Evolutionary conservation across 2,329 filamentous ascomycete genomes (phyloP).

Genomic region (Ploettnerulaceae sp.): DNA sequence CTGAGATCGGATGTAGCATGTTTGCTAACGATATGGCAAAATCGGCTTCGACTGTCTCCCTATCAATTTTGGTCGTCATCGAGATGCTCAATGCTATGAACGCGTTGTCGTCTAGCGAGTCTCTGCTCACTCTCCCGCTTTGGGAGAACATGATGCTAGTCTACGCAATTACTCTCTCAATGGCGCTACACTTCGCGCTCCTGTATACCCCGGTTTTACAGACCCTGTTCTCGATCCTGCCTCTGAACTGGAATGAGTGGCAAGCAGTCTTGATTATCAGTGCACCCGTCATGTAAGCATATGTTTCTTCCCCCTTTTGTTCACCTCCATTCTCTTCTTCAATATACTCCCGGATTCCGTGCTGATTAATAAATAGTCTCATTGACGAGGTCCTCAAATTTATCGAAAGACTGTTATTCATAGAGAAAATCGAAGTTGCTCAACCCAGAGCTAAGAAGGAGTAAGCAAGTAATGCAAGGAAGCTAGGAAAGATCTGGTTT

Average conservation of each 20-base stretch:
- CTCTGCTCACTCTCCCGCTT: constrained; percentile 85
- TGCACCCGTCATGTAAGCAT: constrained; percentile 87
- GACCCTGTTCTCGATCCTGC: constrained; percentile 82
- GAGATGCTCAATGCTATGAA: constrained; percentile 99
- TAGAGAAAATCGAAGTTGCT: constrained; percentile 32
- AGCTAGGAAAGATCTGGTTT: background rate
- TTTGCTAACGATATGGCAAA: constrained; percentile 83
- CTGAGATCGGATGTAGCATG: constrained; percentile 87
- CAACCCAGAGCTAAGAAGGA: constrained; percentile 32
- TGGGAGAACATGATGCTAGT: constrained; percentile 99
- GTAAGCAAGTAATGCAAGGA: constrained; percentile 16
- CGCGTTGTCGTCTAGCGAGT: constrained; percentile 91
- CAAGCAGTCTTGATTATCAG: constrained; percentile 85
- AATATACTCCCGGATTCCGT: background rate
- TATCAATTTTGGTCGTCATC: constrained; percentile 91
- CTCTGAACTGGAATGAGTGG: constrained; percentile 84
- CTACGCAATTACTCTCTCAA: constrained; percentile 86
- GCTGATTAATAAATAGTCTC: constrained; percentile 38
- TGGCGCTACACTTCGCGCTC: constrained; percentile 91
- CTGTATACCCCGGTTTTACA: constrained; percentile 90
- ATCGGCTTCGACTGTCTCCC: constrained; percentile 85
- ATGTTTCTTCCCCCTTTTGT: constrained; percentile 39
- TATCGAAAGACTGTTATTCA: constrained; percentile 50
- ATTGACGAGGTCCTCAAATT: constrained; percentile 67
- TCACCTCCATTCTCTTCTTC: background rate